Evolutionary conservation across 179 eudicot genomes (phyloP).

Genomic region (Gypsophila paniculata): DNA sequence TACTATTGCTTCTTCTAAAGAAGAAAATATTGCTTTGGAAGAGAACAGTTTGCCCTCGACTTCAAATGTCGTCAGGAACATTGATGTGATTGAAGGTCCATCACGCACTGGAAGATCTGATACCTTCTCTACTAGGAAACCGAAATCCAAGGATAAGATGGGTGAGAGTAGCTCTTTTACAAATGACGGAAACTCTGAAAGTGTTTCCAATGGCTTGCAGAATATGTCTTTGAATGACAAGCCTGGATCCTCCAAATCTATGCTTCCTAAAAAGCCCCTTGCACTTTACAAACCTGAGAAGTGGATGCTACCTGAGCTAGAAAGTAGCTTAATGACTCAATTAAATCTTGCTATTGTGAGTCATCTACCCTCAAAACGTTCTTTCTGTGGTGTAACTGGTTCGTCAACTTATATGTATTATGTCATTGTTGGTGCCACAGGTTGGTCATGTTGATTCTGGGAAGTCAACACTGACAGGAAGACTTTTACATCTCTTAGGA

Average conservation of each 20-base stretch:
- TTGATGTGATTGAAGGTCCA: conserved; percentile 27
- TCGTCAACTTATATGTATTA: conserved; percentile 8
- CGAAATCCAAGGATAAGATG: conserved; percentile 27
- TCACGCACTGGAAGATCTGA: conserved; percentile 38
- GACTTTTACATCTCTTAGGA: conserved; percentile 82
- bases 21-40: conserved; percentile 15
- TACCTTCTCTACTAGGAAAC: conserved; percentile 29
- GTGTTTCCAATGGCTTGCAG: conserved; percentile 33
- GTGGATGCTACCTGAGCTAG: conserved; percentile 71
- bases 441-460: conserved; percentile 99
- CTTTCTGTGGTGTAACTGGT: conserved; percentile 7
- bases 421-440: conserved; percentile 34
- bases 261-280: conserved; percentile 32
- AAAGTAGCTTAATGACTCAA: conserved; percentile 48
- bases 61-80: conserved; percentile 27
- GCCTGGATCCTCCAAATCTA: conserved; percentile 42
- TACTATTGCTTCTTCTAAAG: conserved; percentile 22
- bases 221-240: conserved; percentile 41
- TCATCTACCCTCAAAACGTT: conserved; percentile 16
- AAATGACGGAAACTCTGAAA: conserved; percentile 34
- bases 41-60: conserved; percentile 22
- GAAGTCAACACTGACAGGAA: conserved; percentile 93
- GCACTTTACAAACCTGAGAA: conserved; percentile 70
- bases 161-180: conserved; percentile 31
- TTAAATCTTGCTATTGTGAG: conserved; percentile 96